Conservation (phyloP, 148 eudicot genomes). For the Arbutus unedo region DNA sequence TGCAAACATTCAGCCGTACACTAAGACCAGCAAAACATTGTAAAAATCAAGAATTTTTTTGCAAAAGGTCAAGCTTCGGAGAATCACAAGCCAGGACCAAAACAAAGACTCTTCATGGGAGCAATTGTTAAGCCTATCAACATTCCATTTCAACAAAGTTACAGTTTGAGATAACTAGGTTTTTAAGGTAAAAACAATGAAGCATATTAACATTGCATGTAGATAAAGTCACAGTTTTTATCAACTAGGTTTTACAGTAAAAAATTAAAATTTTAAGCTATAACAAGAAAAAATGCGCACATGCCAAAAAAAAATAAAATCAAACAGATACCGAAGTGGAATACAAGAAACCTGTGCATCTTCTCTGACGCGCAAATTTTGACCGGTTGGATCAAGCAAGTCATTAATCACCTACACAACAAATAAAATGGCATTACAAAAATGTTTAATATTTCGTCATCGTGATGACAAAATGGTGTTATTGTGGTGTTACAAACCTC, state of each 20-base stretch:
- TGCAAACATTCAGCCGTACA: conserved; percentile 24
- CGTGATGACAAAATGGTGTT: background rate
- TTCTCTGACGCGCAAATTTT: conserved; percentile 94
- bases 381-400: conserved; percentile 97
- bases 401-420: conserved; percentile 81
- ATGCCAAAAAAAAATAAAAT: background rate
- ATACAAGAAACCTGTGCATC: conserved; percentile 78
- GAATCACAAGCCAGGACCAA: background rate
- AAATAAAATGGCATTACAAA: conserved; percentile 4
- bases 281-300: background rate
- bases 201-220: background rate
- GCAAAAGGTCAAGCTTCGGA: too few species aligned
- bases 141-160: background rate
- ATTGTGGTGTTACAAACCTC: conserved; percentile 54
- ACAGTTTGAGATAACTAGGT: background rate
- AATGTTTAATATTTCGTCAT: background rate
- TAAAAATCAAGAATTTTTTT: background rate
- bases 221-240: background rate
- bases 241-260: background rate
- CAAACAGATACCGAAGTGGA: background rate
- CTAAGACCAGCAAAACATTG: background rate
- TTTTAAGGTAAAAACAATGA: background rate
- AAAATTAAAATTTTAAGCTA: background rate
- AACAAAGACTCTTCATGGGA: background rate
- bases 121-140: background rate